These are phyloP conservation scores for Aspergillus udagawae DNA, from an alignment of 2,329 filamentous ascomycete species.

Conservation along the genomic window DNA sequence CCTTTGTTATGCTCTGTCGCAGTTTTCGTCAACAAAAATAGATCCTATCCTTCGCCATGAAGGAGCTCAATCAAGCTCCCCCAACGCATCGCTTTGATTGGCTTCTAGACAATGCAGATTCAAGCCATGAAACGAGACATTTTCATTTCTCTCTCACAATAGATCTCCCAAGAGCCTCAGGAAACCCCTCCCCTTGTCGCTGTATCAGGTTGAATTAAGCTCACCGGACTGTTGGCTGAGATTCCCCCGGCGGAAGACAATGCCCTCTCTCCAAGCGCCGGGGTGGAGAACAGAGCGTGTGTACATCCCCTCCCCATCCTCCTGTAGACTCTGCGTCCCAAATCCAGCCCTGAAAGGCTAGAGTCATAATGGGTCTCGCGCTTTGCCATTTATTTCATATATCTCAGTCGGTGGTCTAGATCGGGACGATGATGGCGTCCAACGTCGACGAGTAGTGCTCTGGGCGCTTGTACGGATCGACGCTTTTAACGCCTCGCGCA, in stretches of 20 bases:
- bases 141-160: neutral
- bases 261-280: slow-evolving; percentile 23
- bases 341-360: neutral
- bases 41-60: neutral
- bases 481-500: neutral
- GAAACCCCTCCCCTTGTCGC: neutral
- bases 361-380: neutral
- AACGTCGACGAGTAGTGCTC: neutral
- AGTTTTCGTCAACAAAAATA: neutral
- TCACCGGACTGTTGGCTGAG: slow-evolving; percentile 24
- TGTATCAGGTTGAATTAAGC: slow-evolving; percentile 18
- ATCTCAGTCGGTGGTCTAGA: neutral
- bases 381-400: neutral
- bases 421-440: neutral
- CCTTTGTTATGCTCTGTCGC: neutral
- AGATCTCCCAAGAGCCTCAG: neutral
- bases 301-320: neutral
- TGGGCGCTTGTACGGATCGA: neutral
- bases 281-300: slow-evolving; percentile 14
- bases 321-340: neutral
- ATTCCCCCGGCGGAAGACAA: slow-evolving; percentile 10
- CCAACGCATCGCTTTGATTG: neutral
- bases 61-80: neutral
- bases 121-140: neutral
- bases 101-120: neutral